phyloP scores from a whole-genome alignment of 2,329 filamentous ascomycete species.

The Diaporthe citri region DNA sequence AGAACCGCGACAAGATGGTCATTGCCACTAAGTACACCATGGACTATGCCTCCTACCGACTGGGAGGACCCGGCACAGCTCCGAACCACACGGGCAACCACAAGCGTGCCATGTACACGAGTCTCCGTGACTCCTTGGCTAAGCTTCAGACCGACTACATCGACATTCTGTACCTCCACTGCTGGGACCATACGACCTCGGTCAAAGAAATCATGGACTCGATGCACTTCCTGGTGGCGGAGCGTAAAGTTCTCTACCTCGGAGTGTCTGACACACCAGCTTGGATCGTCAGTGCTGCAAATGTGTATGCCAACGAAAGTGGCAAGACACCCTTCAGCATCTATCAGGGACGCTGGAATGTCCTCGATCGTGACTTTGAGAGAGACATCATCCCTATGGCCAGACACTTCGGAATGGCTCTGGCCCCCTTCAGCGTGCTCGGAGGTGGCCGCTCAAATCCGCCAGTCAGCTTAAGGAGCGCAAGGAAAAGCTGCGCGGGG shows the following conservation, averaged over 20 bases:
- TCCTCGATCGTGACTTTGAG: slow-evolving; percentile 47
- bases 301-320: slow-evolving; percentile 77
- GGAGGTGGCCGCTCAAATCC: slow-evolving; percentile 2
- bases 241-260: slow-evolving; percentile 76
- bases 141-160: slow-evolving; percentile 25
- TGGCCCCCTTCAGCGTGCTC: slow-evolving; percentile 10
- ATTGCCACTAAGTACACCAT: slow-evolving; percentile 76
- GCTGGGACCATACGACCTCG: slow-evolving; percentile 76
- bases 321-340: slow-evolving; percentile 78
- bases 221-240: slow-evolving; percentile 69
- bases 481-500: slow-evolving; percentile 14
- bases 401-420: slow-evolving; percentile 33
- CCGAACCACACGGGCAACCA: slow-evolving; percentile 17
- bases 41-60: slow-evolving; percentile 55
- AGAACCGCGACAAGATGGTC: slow-evolving; percentile 75
- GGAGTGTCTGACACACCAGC: slow-evolving; percentile 57
- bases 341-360: slow-evolving; percentile 76
- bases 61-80: slow-evolving; percentile 44
- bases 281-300: slow-evolving; percentile 62
- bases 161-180: slow-evolving; percentile 66
- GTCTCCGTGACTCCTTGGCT: slow-evolving; percentile 9
- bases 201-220: slow-evolving; percentile 78
- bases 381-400: slow-evolving; percentile 44
- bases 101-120: slow-evolving; percentile 19
- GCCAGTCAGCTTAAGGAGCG: not conserved